Evolutionary conservation across 2,329 filamentous ascomycete species (phyloP).

Genomic region (Colletotrichum cereale): DNA sequence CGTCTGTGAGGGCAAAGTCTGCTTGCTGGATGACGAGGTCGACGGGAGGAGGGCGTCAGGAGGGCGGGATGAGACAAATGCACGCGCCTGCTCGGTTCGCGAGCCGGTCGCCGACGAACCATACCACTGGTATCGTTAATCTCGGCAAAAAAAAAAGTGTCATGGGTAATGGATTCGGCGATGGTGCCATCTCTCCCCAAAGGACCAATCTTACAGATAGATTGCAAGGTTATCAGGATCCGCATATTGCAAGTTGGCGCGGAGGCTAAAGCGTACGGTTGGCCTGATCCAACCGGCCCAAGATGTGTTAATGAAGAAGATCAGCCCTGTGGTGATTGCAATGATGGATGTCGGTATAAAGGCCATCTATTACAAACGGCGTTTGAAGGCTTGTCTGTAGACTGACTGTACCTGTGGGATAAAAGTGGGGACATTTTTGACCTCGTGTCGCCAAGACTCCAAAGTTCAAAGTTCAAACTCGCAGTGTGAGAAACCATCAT

Average conservation of each 20-base stretch:
- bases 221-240: slow-evolving; percentile 29
- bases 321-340: slow-evolving; percentile 32
- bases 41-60: neutral
- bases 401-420: slow-evolving; percentile 18
- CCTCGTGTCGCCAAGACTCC: slow-evolving; percentile 13
- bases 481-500: neutral
- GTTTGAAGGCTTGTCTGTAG: slow-evolving; percentile 30
- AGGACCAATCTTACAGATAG: neutral
- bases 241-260: slow-evolving; percentile 31
- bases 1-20: slow-evolving; percentile 3
- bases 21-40: neutral
- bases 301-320: neutral
- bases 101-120: neutral
- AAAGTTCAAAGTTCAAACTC: slow-evolving; percentile 17
- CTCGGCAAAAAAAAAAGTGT: neutral
- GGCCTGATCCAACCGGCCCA: neutral
- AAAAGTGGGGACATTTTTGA: slow-evolving; percentile 26
- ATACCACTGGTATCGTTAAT: neutral
- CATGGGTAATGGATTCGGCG: neutral
- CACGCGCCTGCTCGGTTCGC: neutral
- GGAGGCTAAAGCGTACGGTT: slow-evolving; percentile 10
- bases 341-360: neutral
- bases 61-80: neutral
- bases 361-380: slow-evolving; percentile 26
- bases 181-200: neutral